phyloP scores from a whole-genome alignment of 345 rosid species.

The Pelargonium nanum region DNA sequence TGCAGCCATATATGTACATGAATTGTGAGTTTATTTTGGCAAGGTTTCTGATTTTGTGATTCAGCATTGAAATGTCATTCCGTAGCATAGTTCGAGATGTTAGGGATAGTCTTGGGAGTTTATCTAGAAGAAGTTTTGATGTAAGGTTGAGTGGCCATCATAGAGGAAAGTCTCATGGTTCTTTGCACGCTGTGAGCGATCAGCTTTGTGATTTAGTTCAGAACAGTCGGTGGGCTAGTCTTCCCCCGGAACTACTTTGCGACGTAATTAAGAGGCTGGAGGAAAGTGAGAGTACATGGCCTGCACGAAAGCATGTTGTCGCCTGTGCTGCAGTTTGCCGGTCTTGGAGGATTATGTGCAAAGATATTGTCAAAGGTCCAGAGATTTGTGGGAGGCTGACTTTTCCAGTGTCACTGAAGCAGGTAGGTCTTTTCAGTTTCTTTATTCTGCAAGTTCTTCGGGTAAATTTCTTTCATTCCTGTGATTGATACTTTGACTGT shows the following conservation, averaged over 20 bases:
- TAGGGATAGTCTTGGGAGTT: constrained; percentile 86
- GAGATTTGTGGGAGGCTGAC: constrained; percentile 85
- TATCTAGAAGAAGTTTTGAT: constrained; percentile 81
- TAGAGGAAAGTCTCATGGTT: constrained; percentile 71
- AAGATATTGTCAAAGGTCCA: constrained; percentile 70
- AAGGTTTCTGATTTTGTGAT: too few relatives aligned
- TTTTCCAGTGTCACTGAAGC: constrained; percentile 84
- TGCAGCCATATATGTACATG: background rate
- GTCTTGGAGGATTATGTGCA: constrained; percentile 92
- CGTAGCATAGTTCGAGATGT: constrained; percentile 85
- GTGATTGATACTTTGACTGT: background rate
- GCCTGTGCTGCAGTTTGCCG: constrained; percentile 94
- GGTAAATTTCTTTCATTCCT: background rate
- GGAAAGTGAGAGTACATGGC: constrained; percentile 80
- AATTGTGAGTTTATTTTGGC: too few relatives aligned
- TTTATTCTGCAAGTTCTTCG: background rate
- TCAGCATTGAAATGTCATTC: constrained; percentile 50
- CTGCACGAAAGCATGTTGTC: constrained; percentile 78
- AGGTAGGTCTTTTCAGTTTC: constrained; percentile 31
- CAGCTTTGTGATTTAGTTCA: constrained; percentile 37
- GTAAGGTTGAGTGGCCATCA: constrained; percentile 55
- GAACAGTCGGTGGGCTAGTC: constrained; percentile 73
- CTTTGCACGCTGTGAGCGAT: constrained; percentile 57
- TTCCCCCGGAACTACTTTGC: constrained; percentile 76
- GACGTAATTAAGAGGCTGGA: constrained; percentile 90